These are phyloP conservation scores for Ajuga chamaepitys DNA, from an alignment of 257 asterid species.

Conservation along the genomic window DNA sequence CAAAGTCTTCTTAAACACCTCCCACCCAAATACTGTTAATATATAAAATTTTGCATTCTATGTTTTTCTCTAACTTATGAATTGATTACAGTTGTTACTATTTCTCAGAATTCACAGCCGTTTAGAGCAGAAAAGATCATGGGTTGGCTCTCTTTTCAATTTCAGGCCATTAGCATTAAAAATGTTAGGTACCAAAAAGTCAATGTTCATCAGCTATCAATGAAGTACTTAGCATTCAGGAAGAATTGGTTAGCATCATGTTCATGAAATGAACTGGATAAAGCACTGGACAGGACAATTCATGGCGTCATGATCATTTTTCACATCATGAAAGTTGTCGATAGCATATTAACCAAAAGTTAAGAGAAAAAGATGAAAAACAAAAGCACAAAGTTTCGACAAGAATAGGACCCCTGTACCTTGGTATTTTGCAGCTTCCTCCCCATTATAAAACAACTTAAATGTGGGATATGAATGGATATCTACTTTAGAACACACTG, in stretches of 20 bases:
- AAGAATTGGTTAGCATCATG: not conserved
- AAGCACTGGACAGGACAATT: not conserved
- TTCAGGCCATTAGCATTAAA: constrained; percentile 2
- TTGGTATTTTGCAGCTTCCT: constrained; percentile 75
- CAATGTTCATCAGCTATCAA: not conserved
- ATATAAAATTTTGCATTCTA: not conserved
- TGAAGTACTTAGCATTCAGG: not conserved
- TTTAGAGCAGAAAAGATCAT: not conserved
- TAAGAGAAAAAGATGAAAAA: not conserved
- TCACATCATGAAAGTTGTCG: not conserved
- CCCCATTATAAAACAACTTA: constrained; percentile 92
- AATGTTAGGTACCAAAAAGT: not conserved
- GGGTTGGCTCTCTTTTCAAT: not conserved
- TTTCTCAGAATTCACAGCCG: not conserved
- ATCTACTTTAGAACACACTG: constrained; percentile 81
- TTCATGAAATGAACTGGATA: not conserved
- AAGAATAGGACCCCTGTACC: constrained; percentile 33
- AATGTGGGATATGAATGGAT: constrained; percentile 97
- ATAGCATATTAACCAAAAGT: not conserved
- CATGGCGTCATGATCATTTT: not conserved
- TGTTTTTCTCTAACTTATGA: not conserved
- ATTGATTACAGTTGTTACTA: too few species aligned
- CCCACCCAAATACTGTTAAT: not conserved
- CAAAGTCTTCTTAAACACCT: not conserved
- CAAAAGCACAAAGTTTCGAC: not conserved